These are phyloP conservation scores for Strobilomyces echinocephalus DNA, from an alignment of 768 basidiomycete genomes.

Conservation along the genomic window DNA sequence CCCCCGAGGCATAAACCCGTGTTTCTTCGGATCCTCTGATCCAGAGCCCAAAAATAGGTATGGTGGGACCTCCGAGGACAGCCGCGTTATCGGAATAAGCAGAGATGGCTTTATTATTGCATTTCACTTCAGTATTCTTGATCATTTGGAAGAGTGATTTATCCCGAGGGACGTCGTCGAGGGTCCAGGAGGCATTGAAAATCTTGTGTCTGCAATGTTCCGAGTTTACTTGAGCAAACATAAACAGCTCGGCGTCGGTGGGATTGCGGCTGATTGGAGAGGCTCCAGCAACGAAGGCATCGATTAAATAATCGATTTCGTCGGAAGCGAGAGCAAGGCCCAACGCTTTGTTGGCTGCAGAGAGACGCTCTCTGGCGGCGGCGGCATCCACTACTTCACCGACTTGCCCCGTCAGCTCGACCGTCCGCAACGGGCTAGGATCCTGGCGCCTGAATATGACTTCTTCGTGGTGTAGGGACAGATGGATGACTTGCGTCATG, in stretches of 20 bases:
- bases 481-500: slow-evolving; percentile 85
- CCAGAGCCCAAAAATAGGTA: slow-evolving; percentile 69
- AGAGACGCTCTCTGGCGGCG: slow-evolving; percentile 59
- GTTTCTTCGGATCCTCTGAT: slow-evolving; percentile 15
- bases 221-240: slow-evolving; percentile 99
- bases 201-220: slow-evolving; percentile 99
- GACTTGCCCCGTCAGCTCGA: slow-evolving; percentile 49
- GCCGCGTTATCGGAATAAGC: slow-evolving; percentile 99
- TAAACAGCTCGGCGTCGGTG: slow-evolving; percentile 97
- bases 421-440: slow-evolving; percentile 64
- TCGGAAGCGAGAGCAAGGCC: slow-evolving; percentile 87
- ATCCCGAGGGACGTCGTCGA: slow-evolving; percentile 64
- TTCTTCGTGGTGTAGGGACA: slow-evolving; percentile 52
- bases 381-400: slow-evolving; percentile 21
- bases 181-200: slow-evolving; percentile 95
- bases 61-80: slow-evolving; percentile 68
- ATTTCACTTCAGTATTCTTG: slow-evolving; percentile 84
- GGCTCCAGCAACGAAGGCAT: slow-evolving; percentile 75
- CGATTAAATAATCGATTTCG: slow-evolving; percentile 89
- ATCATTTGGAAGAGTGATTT: slow-evolving; percentile 94
- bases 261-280: slow-evolving; percentile 74
- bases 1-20: slow-evolving; percentile 50
- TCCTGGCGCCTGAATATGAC: slow-evolving; percentile 54
- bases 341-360: slow-evolving; percentile 72
- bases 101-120: slow-evolving; percentile 76